Evolutionary conservation across 1,284 basidiomycete species (phyloP), one percentile per base, ranked within the genome.

Genomic region (Rhodotorula glutinis): DNA sequence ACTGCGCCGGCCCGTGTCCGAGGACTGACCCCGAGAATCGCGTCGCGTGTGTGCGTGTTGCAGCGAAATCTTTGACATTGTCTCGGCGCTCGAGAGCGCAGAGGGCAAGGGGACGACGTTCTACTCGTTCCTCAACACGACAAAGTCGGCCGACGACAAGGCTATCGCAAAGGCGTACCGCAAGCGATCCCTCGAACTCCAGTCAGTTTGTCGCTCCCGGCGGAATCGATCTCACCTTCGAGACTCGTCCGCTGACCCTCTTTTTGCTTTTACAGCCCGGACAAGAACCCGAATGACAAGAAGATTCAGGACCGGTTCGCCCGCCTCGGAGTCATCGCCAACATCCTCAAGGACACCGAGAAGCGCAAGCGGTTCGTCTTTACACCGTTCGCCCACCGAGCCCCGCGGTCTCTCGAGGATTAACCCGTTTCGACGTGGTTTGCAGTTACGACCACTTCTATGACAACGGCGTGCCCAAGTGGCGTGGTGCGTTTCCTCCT

Each of bases 51-150:
- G 25, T 16, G n/a, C 21, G 19, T 30, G 13, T 47, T n/a, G 33
- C 59, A 75, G 74, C 60, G 93, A 97, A 80, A 93, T 97, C 61
- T 97, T 97, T 76, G 93, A 96, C 80, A 83, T 97, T n/a, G 92
- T 96, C 65, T 85, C 85, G 70, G 89, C 85, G 10, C 79, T 97
- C 43, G 88, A 95, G 80, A 80, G 82, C 2, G 82, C 89, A 3
- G 92, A 95, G 82, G 93, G 88, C 72, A 92, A 90, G 77, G 90
- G 88, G 33, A 91, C 88, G 16, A 89, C 87, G 1, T 97, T 97
- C 80, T 97, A 75, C 69, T 65, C 69, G 41, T 76, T 75, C 71
- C 58, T 78, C 27, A 77, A 78, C 67, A 63, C 73, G 14, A 72
- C 75, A 16, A 72, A 73, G 54, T 44, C 62, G 3, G 76, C 74